A percentile compares a stretch with the other conserved stretches of the same genome.
Conservation (phyloP, 2,329 filamentous ascomycete genomes). For the Scolecobasidium constrictum region DNA sequence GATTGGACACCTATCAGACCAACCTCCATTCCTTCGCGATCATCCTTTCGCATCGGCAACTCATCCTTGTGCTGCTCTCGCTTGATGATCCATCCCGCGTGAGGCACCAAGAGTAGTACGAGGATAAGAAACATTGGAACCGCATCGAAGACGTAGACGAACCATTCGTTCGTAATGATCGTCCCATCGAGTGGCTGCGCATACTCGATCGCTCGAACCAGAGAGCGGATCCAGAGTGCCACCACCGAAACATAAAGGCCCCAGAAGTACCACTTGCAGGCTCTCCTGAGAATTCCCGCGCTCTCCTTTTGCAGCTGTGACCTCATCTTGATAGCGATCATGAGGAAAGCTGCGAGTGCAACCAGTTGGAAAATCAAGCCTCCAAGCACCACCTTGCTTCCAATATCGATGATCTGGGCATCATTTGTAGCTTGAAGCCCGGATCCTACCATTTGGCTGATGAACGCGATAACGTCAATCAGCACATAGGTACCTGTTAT, state of each 20-base stretch:
- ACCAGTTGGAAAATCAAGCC: not conserved
- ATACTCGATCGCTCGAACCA: not conserved
- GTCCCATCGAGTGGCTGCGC: not conserved
- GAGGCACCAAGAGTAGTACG: too few species aligned
- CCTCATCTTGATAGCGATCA: not conserved
- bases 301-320: not conserved
- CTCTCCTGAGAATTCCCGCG: not conserved
- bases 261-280: not conserved
- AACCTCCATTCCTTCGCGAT: too few species aligned
- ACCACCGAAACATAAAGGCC: not conserved
- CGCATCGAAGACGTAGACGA: not conserved
- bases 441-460: not conserved
- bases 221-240: not conserved
- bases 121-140: not conserved
- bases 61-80: too few species aligned
- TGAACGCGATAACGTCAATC: not conserved
- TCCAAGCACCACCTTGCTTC: not conserved
- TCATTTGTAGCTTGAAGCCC: constrained; percentile 1
- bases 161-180: not conserved
- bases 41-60: too few species aligned
- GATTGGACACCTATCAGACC: too few species aligned
- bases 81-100: too few species aligned
- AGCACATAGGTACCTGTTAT: not conserved
- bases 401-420: not conserved
- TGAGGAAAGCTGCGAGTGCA: not conserved